These are phyloP conservation scores for Tolypocladium album DNA, from an alignment of 2,329 filamentous ascomycete species.

Conservation along the genomic window DNA sequence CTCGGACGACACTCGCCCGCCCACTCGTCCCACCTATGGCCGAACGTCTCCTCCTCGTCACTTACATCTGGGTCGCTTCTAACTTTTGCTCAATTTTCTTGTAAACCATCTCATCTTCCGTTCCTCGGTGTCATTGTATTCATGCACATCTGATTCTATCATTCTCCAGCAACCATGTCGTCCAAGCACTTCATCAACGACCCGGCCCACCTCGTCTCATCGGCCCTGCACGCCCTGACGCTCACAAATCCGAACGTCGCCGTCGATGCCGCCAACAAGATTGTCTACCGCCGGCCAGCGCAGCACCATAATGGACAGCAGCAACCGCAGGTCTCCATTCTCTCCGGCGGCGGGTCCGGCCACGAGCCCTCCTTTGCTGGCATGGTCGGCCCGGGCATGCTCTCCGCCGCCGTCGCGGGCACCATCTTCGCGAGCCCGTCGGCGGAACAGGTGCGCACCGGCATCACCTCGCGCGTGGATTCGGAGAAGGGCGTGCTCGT, in stretches of 20 bases:
- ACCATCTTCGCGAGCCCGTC: slow-evolving; percentile 78
- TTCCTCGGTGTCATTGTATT: not conserved
- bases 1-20: not conserved
- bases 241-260: slow-evolving; percentile 76
- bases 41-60: not conserved
- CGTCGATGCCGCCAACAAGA: slow-evolving; percentile 70
- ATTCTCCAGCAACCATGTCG: slow-evolving; percentile 27
- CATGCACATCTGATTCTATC: not conserved
- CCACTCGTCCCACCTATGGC: not conserved
- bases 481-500: slow-evolving; percentile 67
- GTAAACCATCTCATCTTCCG: not conserved
- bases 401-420: slow-evolving; percentile 74
- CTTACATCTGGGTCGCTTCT: not conserved
- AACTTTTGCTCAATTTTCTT: too few species aligned
- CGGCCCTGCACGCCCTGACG: slow-evolving; percentile 67
- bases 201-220: slow-evolving; percentile 64
- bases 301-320: slow-evolving; percentile 14
- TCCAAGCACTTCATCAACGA: slow-evolving; percentile 86
- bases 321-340: slow-evolving; percentile 59
- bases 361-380: slow-evolving; percentile 83
- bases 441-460: slow-evolving; percentile 71
- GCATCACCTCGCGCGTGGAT: slow-evolving; percentile 63
- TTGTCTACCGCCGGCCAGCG: slow-evolving; percentile 59
- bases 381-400: slow-evolving; percentile 73
- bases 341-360: slow-evolving; percentile 82